Evolutionary conservation across 164 flowering plant genomes (phyloP).

Genomic region (Nymphaea thermarum): DNA sequence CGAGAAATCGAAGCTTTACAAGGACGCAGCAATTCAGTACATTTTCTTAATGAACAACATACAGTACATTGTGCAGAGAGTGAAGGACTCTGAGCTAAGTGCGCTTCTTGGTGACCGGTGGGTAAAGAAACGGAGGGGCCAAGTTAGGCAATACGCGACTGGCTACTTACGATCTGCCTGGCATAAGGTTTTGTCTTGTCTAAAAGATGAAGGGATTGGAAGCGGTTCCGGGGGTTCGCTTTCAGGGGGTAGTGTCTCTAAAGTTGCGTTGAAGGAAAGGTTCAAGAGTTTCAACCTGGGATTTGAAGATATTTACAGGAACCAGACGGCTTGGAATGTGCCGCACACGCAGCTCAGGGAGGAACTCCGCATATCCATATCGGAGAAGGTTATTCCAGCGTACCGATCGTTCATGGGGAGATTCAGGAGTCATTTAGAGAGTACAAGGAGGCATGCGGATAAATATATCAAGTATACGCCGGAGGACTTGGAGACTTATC

Average conservation of each 20-base stretch:
- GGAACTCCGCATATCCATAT: constrained; percentile 64
- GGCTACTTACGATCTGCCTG: constrained; percentile 78
- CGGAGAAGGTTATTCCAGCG: constrained; percentile 70
- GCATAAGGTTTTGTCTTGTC: constrained; percentile 54
- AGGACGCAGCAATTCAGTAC: constrained; percentile 56
- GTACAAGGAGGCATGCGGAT: constrained; percentile 51
- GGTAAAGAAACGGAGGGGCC: constrained; percentile 69
- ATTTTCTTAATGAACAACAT: constrained; percentile 81
- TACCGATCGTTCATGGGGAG: constrained; percentile 72
- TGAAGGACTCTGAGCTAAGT: constrained; percentile 74
- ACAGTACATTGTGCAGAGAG: constrained; percentile 71
- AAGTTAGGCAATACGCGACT: constrained; percentile 56
- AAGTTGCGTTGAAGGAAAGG: constrained; percentile 61
- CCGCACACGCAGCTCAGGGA: constrained; percentile 72
- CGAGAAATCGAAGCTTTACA: constrained; percentile 68
- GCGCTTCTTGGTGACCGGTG: constrained; percentile 66
- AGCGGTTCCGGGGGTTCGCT: constrained; percentile 33
- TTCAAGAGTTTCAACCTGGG: constrained; percentile 66
- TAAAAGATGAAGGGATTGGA: constrained; percentile 71
- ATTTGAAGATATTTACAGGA: constrained; percentile 69
- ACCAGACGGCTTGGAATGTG: constrained; percentile 78
- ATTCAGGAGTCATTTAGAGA: constrained; percentile 58
- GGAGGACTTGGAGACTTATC: constrained; percentile 64
- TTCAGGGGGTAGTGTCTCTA: constrained; percentile 33
- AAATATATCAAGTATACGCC: constrained; percentile 72